phyloP scores from a whole-genome alignment of 495 filamentous ascomycete genomes.

The Tuber borchii region DNA sequence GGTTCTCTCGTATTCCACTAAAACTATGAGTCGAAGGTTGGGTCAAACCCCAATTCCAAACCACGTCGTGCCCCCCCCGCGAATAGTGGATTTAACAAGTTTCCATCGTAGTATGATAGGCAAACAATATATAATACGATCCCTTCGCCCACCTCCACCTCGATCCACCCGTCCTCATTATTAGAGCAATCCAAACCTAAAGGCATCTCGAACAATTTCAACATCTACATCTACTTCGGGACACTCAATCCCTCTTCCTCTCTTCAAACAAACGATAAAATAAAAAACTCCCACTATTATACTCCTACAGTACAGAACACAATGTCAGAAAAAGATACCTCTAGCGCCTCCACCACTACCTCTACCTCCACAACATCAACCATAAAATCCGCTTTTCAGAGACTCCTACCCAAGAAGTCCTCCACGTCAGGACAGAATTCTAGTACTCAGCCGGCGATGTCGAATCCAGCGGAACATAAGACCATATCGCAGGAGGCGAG shows the following conservation, averaged over 20 bases:
- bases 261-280: not conserved
- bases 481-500: not conserved
- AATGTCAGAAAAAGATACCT: not conserved
- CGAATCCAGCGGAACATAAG: not conserved
- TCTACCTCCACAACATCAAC: not conserved
- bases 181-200: not conserved
- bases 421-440: not conserved
- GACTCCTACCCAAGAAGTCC: not conserved
- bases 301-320: not conserved
- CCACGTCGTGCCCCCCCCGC: not conserved
- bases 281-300: too few relatives aligned
- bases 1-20: not conserved
- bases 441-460: not conserved
- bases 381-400: not conserved
- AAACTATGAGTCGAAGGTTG: not conserved
- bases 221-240: not conserved
- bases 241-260: not conserved
- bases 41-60: not conserved
- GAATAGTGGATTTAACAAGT: too few relatives aligned
- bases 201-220: not conserved
- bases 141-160: not conserved
- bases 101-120: not conserved
- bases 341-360: not conserved
- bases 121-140: not conserved
- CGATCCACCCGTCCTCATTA: not conserved